These are phyloP conservation scores for Rubia balearica DNA, from an alignment of 305 asterid genomes.

Conservation along the genomic window DNA sequence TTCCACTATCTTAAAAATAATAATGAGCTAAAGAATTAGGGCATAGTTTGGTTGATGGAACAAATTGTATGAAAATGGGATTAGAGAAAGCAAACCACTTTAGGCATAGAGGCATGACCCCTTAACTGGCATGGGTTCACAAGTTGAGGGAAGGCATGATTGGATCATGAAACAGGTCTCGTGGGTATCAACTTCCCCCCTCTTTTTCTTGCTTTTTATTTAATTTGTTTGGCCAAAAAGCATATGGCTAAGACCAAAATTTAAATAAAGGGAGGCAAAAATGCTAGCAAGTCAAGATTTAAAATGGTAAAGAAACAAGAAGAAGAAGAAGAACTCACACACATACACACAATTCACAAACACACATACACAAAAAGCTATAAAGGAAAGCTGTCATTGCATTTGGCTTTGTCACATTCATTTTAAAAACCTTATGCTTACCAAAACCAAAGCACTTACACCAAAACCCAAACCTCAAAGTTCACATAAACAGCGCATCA, in stretches of 20 bases:
- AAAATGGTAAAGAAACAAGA: constrained; percentile 25
- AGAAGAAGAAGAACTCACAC: neutral
- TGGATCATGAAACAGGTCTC: constrained; percentile 66
- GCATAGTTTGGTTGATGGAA: constrained; percentile 26
- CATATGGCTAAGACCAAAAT: constrained; percentile 49
- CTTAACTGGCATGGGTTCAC: constrained; percentile 56
- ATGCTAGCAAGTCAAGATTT: constrained; percentile 20
- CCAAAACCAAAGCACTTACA: constrained; percentile 16
- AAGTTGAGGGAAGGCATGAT: constrained; percentile 52
- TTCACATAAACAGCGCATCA: constrained; percentile 9
- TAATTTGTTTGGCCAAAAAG: constrained; percentile 47
- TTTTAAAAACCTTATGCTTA: constrained; percentile 15
- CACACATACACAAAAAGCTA: constrained; percentile 29
- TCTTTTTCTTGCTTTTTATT: constrained; percentile 19
- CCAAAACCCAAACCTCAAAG: constrained; percentile 13
- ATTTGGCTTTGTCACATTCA: constrained; percentile 8
- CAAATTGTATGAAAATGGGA: constrained; percentile 21
- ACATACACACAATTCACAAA: neutral
- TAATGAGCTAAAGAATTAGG: neutral
- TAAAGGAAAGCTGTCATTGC: constrained; percentile 31
- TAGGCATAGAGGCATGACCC: constrained; percentile 13
- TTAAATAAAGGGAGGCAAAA: constrained; percentile 21
- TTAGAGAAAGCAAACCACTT: constrained; percentile 9
- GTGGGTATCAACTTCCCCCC: constrained; percentile 40
- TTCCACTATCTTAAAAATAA: neutral